Base-by-base conservation (phyloP, 805 yeast genomes). In the Barnettozyma wickerhamii region DNA sequence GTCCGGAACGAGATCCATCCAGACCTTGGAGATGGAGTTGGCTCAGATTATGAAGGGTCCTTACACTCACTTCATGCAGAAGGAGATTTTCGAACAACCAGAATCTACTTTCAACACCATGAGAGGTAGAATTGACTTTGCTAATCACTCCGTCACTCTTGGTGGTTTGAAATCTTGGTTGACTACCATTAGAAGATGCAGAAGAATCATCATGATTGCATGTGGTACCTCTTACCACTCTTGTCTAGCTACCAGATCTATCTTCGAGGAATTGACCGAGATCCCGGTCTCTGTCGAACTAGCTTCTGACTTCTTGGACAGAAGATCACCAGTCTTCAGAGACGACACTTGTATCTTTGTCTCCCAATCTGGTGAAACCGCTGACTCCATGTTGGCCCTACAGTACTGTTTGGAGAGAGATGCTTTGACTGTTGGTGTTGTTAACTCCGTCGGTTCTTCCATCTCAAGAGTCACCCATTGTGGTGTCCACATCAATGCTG, bases 151-250 rank as follows among this genome's bases (percentile, higher is more conserved):
- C 32, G 84, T 93, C 52, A 84, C 77, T 51, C 74, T 93, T 46
- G 99, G 99, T 59, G 99, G 99, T 30, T 74, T 93, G 58, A 79
- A 84, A 53, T 74, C 84, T 13, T 86, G 81, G 75, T 71, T 93
- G 48, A 80, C 93, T 21, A 85, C 93, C 34, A 86, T 93, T 48
- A 79, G 98, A 68, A 80, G 96, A 59, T 89, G 96, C 55, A 81
- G 97, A 68, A 80, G 99, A 66, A 76, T 93, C 56, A 86, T 90
- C 45, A 93, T 93, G 98, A 86, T 93, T 68, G 99, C 99, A 2
- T 93, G 99, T 70, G 99, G 99, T 70, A 93, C 99, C 6, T 93
- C 99, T 0, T 93, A 90, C 63, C 99, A 93, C 68, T 93, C 99
- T 14, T 93, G 99, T 72, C 69, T 93, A 61, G 99, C 99, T 17